A percentile compares a stretch with the other conserved stretches of the same genome.
phyloP scores from a whole-genome alignment of 805 yeast genomes.

The Candida michaelii region DNA sequence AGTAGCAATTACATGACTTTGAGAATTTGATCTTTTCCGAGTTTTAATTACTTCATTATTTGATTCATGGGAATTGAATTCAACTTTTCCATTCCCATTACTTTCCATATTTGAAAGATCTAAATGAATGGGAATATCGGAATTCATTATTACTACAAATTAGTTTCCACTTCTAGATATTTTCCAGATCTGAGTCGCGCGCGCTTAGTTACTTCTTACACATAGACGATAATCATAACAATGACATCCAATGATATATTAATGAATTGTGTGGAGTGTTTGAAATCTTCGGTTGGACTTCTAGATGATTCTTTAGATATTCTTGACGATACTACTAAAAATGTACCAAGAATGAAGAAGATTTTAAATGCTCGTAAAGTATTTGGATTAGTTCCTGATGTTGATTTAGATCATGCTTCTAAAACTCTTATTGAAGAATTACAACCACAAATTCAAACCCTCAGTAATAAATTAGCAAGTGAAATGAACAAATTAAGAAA shows the following conservation, averaged over 20 bases:
- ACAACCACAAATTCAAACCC: slow-evolving; percentile 40
- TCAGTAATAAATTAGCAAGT: slow-evolving; percentile 29
- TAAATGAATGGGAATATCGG: slow-evolving; percentile 25
- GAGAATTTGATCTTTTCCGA: slow-evolving; percentile 40
- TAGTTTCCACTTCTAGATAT: neutral
- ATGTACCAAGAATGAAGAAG: slow-evolving; percentile 37
- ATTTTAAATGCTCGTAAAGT: slow-evolving; percentile 47
- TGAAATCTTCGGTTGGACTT: slow-evolving; percentile 33
- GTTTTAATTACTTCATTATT: slow-evolving; percentile 12
- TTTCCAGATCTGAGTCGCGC: slow-evolving; percentile 6
- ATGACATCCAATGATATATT: slow-evolving; percentile 12
- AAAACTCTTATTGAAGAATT: slow-evolving; percentile 34
- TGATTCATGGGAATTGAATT: neutral
- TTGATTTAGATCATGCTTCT: slow-evolving; percentile 43
- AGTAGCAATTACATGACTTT: slow-evolving; percentile 35
- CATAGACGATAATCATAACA: slow-evolving; percentile 2
- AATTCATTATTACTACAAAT: neutral
- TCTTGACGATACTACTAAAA: slow-evolving; percentile 37
- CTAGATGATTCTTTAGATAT: slow-evolving; percentile 31
- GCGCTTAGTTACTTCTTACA: too few relatives aligned
- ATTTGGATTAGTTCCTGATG: slow-evolving; percentile 52
- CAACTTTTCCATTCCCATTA: slow-evolving; percentile 1
- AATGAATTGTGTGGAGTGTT: slow-evolving; percentile 29
- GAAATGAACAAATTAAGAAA: slow-evolving; percentile 35
- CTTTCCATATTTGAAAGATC: slow-evolving; percentile 15